Base-by-base conservation (phyloP, 164 flowering plant species). In the Vitis amurensis region DNA sequence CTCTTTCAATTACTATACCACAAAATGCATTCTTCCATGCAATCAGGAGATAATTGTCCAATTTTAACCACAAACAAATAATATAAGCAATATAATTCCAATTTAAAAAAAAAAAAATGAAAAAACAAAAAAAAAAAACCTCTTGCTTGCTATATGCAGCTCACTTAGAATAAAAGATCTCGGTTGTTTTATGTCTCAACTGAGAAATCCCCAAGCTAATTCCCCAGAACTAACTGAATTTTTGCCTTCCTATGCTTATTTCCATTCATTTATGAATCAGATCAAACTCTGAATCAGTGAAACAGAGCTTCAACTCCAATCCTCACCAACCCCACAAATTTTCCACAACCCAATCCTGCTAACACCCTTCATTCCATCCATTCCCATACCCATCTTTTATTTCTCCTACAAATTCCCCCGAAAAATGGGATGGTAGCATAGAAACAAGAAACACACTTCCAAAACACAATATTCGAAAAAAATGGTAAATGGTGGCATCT, bases 391-490 rank as follows among this genome's bases (percentile, higher is more conserved):
- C 17, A 53, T 53, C n/a, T 53, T 12, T 13, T 4, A 37, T 37
- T 37, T 37, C 44, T 37, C 44, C 44, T 37, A 3, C 44, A 3
- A 37, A 3, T 6, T 37, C 44, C 44, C 27, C 27, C 2, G 27
- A 23, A 23, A 23, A 23, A 23, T 23, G 27, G 27, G 27, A 23
- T 23, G 27, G 27, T 23, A 23, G 27, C 27, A 23, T 23, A 37
- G 44, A 73, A 72, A 59, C 17, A 37, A 48, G 59, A 63, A 71
- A 63, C 53, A 7, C 72, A 52, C 47, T 3, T 29, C 44, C 53
- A 70, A 62, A 58, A 55, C 23, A 15, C 51, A 49, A 68, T 50
- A 13, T 6, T 27, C 11, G 19, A 50, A 29, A 56, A 56, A 31
- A 16, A 7, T 9, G 14, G 15, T 12, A 55, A 14, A n/a, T 23